These are phyloP conservation scores for Neurospora terricola DNA, from an alignment of 495 filamentous ascomycete genomes.

Conservation along the genomic window DNA sequence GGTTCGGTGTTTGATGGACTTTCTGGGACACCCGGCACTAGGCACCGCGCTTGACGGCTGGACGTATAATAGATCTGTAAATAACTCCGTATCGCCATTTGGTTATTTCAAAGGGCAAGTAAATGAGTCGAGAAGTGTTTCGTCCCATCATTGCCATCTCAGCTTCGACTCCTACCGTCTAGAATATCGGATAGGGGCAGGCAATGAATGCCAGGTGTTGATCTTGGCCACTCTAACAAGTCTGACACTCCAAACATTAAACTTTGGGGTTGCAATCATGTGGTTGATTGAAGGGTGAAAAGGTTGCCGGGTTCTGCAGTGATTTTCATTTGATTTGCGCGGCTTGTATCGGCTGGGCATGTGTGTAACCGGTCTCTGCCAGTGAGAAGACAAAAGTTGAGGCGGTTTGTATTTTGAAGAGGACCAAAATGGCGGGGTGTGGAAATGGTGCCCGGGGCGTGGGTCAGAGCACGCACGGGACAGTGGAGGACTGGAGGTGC, in stretches of 20 bases:
- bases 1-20: not conserved
- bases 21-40: not conserved
- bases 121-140: not conserved
- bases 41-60: not conserved
- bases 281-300: not conserved
- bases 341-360: not conserved
- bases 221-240: not conserved
- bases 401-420: not conserved
- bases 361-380: not conserved
- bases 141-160: not conserved
- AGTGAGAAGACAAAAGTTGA: not conserved
- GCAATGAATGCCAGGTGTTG: not conserved
- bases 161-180: not conserved
- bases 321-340: conserved; percentile 6
- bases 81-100: not conserved
- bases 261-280: not conserved
- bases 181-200: not conserved
- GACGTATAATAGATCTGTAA: not conserved
- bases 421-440: not conserved
- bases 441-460: not conserved
- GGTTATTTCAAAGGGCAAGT: not conserved
- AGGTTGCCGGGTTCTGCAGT: conserved; percentile 8
- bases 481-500: not conserved
- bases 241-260: not conserved
- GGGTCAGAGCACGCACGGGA: not conserved